Percentiles rank a stretch among this genome's conserved stretches.
These are phyloP conservation scores for Linanthus parryae DNA, from an alignment of 148 eudicot species.

Conservation along the genomic window DNA sequence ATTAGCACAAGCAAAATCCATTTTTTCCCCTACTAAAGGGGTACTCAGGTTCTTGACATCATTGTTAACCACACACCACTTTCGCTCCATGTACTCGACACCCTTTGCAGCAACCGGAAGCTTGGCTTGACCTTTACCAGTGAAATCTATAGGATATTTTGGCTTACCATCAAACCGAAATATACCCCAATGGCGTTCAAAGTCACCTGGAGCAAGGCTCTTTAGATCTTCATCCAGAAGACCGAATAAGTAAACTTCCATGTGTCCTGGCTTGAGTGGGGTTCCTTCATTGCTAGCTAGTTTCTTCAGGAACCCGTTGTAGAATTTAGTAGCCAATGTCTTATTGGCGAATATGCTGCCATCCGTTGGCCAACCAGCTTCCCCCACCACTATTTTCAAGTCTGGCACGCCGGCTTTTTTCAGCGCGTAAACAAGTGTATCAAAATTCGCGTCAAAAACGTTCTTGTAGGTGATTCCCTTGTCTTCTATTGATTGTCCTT, in stretches of 20 bases:
- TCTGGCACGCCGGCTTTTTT: slow-evolving; percentile 10
- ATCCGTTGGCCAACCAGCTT: slow-evolving; percentile 39
- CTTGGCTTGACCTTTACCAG: slow-evolving; percentile 24
- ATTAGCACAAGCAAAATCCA: slow-evolving; percentile 38
- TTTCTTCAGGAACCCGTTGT: slow-evolving; percentile 25
- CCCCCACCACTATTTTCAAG: slow-evolving; percentile 24
- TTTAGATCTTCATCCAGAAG: slow-evolving; percentile 25
- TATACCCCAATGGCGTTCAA: slow-evolving; percentile 39
- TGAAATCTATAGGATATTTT: slow-evolving; percentile 25
- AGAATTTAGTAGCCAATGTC: slow-evolving; percentile 20
- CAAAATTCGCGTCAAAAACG: slow-evolving; percentile 30
- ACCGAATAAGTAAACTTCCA: slow-evolving; percentile 27
- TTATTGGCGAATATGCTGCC: slow-evolving; percentile 11
- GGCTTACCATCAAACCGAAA: slow-evolving; percentile 27
- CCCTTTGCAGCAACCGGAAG: slow-evolving; percentile 36
- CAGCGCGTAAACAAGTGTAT: slow-evolving; percentile 21
- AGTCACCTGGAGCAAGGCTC: slow-evolving; percentile 21
- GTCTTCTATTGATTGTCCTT: slow-evolving; percentile 10
- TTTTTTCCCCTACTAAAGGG: slow-evolving; percentile 1
- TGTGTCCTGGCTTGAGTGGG: slow-evolving; percentile 13
- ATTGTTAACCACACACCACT: slow-evolving; percentile 48
- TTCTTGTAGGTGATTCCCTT: slow-evolving; percentile 11
- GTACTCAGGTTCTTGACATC: slow-evolving; percentile 8
- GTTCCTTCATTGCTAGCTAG: slow-evolving; percentile 26
- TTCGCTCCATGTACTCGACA: slow-evolving; percentile 33